phyloP scores from a whole-genome alignment of 2,329 filamentous ascomycete genomes.

The Westerdykella aurantiaca region DNA sequence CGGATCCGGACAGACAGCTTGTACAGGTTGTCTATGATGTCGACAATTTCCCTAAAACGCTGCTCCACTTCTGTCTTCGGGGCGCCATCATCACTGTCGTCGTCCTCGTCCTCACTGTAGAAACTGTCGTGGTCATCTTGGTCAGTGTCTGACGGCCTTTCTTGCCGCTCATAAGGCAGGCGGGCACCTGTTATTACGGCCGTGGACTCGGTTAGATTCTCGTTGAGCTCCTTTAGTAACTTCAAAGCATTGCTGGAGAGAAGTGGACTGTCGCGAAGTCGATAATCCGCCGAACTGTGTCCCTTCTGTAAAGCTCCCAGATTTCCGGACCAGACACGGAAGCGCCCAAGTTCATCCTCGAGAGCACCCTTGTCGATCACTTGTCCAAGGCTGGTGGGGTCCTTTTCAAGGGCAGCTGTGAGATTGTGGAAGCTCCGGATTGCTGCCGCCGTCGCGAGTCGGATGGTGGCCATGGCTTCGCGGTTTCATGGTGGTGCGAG shows the following conservation, averaged over 20 bases:
- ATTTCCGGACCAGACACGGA: conserved; percentile 34
- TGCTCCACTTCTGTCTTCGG: conserved; percentile 29
- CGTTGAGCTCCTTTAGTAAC: conserved; percentile 27
- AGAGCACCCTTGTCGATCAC: conserved; percentile 25
- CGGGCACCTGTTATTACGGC: conserved; percentile 25
- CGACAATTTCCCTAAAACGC: conserved; percentile 33
- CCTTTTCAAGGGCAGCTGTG: conserved; percentile 12
- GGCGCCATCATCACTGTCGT: conserved; percentile 14
- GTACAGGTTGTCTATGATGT: conserved; percentile 36
- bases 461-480: conserved; percentile 20
- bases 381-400: conserved; percentile 9
- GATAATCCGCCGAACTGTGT: conserved; percentile 34
- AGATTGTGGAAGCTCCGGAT: conserved; percentile 27
- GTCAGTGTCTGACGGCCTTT: conserved; percentile 10
- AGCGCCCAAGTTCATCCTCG: conserved; percentile 34
- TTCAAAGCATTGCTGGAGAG: conserved; percentile 31
- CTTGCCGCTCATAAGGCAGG: conserved; percentile 31
- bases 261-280: conserved; percentile 32
- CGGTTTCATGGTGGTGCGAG: conserved; percentile 11
- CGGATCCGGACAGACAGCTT: conserved; percentile 35
- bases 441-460: conserved; percentile 25
- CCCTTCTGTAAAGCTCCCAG: conserved; percentile 34
- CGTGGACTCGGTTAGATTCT: conserved; percentile 25
- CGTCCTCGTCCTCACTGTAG: conserved; percentile 21
- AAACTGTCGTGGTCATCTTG: conserved; percentile 23